Percentiles rank a stretch among this genome's conserved stretches.
phyloP scores from a whole-genome alignment of 257 asterid species.

The Penstemon newberryi region DNA sequence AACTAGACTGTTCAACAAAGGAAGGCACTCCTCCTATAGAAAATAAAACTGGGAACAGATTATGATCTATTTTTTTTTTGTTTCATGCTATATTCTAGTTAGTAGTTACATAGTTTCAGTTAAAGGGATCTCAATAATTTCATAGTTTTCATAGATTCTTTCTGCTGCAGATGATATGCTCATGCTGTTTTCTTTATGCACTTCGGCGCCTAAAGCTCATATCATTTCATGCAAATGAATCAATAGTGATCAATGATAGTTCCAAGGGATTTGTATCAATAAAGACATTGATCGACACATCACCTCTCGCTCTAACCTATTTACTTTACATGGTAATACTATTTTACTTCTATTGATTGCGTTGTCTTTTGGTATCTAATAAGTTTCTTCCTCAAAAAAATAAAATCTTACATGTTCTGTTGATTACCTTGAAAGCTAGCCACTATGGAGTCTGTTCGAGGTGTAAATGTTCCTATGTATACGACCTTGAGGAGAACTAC shows the following conservation, averaged over 20 bases:
- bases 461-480: conserved; percentile 94
- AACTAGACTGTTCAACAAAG: too few relatives aligned
- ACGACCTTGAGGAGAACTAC: conserved; percentile 95
- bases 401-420: conserved; percentile 30
- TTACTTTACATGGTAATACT: conserved; percentile 80
- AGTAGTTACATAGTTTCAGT: conserved; percentile 1
- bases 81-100: not conserved
- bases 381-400: conserved; percentile 12
- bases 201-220: conserved; percentile 63
- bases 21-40: too few relatives aligned
- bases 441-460: conserved; percentile 92
- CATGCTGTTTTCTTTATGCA: conserved; percentile 68
- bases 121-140: not conserved
- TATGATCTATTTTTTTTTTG: not conserved
- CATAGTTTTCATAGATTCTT: conserved; percentile 19
- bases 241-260: conserved; percentile 42
- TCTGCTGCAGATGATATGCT: conserved; percentile 71
- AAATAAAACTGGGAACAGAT: too few relatives aligned
- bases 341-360: conserved; percentile 23
- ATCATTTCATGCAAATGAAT: conserved; percentile 59
- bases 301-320: conserved; percentile 73
- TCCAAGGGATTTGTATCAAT: conserved; percentile 52
- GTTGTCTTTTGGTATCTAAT: conserved; percentile 8
- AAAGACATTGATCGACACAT: conserved; percentile 54
- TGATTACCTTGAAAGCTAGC: conserved; percentile 69